These are phyloP conservation scores for Priceomyces haplophilus DNA, from an alignment of 805 yeast genomes.

Conservation along the genomic window DNA sequence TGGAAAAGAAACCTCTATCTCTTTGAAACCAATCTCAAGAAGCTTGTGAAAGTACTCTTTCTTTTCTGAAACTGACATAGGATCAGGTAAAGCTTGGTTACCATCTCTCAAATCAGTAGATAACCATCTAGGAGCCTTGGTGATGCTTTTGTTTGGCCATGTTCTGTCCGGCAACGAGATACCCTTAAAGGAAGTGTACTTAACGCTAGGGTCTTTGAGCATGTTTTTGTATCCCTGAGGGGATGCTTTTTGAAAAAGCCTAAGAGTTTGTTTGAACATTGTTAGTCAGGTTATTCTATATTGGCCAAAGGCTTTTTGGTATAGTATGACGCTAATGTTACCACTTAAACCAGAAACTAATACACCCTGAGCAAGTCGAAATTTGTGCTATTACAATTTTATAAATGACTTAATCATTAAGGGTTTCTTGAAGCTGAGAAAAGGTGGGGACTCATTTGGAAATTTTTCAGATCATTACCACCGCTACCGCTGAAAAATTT, in stretches of 20 bases:
- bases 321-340: too few species aligned
- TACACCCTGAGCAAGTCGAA: background rate
- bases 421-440: background rate
- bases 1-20: slow-evolving; percentile 78
- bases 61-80: slow-evolving; percentile 73
- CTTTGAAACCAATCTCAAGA: slow-evolving; percentile 72
- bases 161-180: slow-evolving; percentile 58
- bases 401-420: too few species aligned
- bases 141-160: slow-evolving; percentile 67
- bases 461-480: slow-evolving; percentile 1
- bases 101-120: slow-evolving; percentile 81
- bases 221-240: slow-evolving; percentile 35
- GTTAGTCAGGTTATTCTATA: background rate
- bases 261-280: slow-evolving; percentile 26
- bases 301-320: too few species aligned
- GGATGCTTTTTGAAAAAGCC: slow-evolving; percentile 23
- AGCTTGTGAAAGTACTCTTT: slow-evolving; percentile 72
- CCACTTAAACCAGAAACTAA: background rate
- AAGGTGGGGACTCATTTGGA: background rate
- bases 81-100: slow-evolving; percentile 78
- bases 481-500: slow-evolving; percentile 2
- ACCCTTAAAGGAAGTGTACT: slow-evolving; percentile 56
- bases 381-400: background rate
- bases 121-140: slow-evolving; percentile 77
- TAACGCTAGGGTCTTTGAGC: slow-evolving; percentile 67